Evolutionary conservation across 1,139 yeast species (phyloP).

Genomic region (Blastobotrys petasosporus): DNA sequence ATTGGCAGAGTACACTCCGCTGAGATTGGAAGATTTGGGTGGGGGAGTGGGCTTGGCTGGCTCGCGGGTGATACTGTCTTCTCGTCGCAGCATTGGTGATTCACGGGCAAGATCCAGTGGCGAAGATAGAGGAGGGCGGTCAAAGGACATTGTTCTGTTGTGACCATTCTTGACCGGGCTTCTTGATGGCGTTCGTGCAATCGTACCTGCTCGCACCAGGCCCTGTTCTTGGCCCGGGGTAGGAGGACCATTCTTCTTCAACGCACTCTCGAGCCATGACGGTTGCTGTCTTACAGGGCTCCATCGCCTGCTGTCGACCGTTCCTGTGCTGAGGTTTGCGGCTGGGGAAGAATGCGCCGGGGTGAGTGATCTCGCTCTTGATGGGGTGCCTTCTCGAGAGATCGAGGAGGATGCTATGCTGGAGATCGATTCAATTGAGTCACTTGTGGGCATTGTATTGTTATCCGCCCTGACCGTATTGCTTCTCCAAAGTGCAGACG

Average conservation of each 20-base stretch:
- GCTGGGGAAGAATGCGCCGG: neutral
- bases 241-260: slow-evolving; percentile 22
- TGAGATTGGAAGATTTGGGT: neutral
- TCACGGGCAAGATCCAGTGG: slow-evolving; percentile 9
- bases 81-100: neutral
- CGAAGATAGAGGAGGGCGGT: slow-evolving; percentile 7
- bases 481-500: neutral
- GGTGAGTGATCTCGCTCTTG: neutral
- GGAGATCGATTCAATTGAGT: slow-evolving; percentile 11
- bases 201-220: slow-evolving; percentile 14
- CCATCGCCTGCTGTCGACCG: slow-evolving; percentile 20
- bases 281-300: slow-evolving; percentile 27
- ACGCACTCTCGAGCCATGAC: slow-evolving; percentile 31
- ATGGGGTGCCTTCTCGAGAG: slow-evolving; percentile 2
- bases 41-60: neutral
- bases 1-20: neutral
- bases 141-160: slow-evolving; percentile 7
- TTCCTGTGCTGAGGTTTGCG: neutral
- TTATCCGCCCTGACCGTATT: neutral
- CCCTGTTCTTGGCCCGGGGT: slow-evolving; percentile 16
- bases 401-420: slow-evolving; percentile 1
- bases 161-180: slow-evolving; percentile 5
- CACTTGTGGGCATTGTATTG: slow-evolving; percentile 6
- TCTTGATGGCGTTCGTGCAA: slow-evolving; percentile 16
- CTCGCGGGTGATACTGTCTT: neutral